Percentiles rank a stretch among this genome's conserved stretches.
Conservation (phyloP, 2,329 filamentous ascomycete species). For the Fusarium sp. region DNA sequence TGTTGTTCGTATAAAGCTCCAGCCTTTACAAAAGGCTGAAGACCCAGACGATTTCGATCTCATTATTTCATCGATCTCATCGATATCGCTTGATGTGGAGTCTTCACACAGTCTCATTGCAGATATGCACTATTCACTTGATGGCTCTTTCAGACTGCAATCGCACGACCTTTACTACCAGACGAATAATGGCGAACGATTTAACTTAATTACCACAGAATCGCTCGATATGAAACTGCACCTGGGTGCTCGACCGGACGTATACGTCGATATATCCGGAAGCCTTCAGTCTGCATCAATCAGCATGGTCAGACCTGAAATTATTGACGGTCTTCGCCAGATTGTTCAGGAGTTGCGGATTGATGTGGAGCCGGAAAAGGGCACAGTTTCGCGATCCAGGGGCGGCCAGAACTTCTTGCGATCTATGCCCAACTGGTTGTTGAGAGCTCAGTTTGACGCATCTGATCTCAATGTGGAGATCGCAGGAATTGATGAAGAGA, state of each 20-base stretch:
- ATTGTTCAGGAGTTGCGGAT: constrained; percentile 86
- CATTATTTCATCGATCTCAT: constrained; percentile 94
- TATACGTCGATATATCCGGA: constrained; percentile 83
- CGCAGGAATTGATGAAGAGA: constrained; percentile 85
- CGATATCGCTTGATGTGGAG: constrained; percentile 90
- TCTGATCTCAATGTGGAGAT: constrained; percentile 91
- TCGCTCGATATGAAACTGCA: constrained; percentile 88
- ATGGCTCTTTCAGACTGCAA: constrained; percentile 83
- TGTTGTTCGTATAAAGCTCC: constrained; percentile 88
- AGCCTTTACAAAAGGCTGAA: constrained; percentile 74
- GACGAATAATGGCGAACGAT: constrained; percentile 81
- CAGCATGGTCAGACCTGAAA: constrained; percentile 91
- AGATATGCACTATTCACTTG: constrained; percentile 87
- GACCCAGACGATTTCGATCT: constrained; percentile 89
- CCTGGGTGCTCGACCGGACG: constrained; percentile 84
- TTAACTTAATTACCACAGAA: constrained; percentile 89
- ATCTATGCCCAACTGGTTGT: constrained; percentile 83
- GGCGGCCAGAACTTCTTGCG: constrained; percentile 77
- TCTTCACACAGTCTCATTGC: constrained; percentile 92
- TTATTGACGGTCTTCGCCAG: constrained; percentile 90
- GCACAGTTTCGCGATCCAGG: constrained; percentile 58
- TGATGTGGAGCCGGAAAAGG: constrained; percentile 72
- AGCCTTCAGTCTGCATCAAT: constrained; percentile 88
- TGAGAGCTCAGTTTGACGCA: constrained; percentile 85
- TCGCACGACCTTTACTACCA: constrained; percentile 96